Conservation (phyloP, 768 basidiomycete genomes). For the Boletus sp. region DNA sequence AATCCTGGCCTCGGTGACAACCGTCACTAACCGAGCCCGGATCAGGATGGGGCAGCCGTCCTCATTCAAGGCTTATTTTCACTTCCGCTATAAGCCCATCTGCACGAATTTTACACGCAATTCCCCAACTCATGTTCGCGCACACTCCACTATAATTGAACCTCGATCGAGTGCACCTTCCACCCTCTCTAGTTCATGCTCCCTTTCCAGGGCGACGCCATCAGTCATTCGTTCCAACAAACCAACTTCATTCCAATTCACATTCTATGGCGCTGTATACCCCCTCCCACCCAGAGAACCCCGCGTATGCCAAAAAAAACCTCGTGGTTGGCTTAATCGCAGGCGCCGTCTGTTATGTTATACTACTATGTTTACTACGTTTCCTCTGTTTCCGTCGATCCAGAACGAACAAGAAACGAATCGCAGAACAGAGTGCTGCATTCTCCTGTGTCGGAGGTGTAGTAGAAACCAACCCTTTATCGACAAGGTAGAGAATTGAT, state of each 20-base stretch:
- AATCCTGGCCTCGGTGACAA: neutral
- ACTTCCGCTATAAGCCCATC: constrained; percentile 5
- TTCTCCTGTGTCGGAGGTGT: constrained; percentile 32
- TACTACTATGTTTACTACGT: constrained; percentile 35
- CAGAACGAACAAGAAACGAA: constrained; percentile 34
- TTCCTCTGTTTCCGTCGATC: constrained; percentile 39
- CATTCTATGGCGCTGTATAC: constrained; percentile 16
- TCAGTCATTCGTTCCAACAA: neutral
- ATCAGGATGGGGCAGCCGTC: neutral
- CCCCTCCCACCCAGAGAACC: constrained; percentile 1
- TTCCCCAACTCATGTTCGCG: neutral
- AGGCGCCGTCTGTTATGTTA: constrained; percentile 7
- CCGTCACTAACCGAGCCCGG: constrained; percentile 7
- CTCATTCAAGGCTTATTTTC: neutral
- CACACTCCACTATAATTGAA: neutral
- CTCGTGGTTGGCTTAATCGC: constrained; percentile 45
- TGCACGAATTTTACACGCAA: neutral
- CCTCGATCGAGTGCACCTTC: neutral
- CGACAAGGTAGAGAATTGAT: constrained; percentile 10
- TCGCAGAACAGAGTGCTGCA: constrained; percentile 37
- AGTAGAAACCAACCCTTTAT: neutral
- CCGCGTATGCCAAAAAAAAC: constrained; percentile 20
- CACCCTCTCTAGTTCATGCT: constrained; percentile 5
- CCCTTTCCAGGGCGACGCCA: neutral
- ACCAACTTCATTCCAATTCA: neutral